phyloP scores from a whole-genome alignment of 148 eudicot genomes.

The Rhododendron henanense region DNA sequence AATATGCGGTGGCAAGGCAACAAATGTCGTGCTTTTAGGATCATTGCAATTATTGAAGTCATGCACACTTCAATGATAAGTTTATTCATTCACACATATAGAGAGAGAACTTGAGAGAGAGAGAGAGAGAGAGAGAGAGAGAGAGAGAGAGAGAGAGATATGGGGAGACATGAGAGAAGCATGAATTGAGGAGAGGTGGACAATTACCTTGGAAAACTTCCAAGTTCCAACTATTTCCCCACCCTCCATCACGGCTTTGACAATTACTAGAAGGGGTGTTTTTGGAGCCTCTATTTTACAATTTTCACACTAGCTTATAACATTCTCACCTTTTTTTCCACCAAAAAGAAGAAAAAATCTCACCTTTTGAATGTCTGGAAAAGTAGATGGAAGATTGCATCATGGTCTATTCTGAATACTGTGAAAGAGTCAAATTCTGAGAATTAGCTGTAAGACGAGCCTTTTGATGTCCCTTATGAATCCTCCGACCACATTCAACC shows the following conservation, averaged over 20 bases:
- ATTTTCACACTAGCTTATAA: neutral
- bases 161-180: constrained; percentile 1
- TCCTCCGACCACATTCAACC: no score
- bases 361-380: no score
- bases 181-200: neutral
- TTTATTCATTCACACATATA: neutral
- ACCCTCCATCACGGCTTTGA: constrained; percentile 5
- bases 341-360: no score
- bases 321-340: no score
- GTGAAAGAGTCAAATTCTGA: no score
- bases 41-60: constrained; percentile 17
- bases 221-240: neutral
- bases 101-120: neutral
- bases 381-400: no score
- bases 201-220: neutral
- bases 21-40: constrained; percentile 12
- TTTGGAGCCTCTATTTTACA: neutral
- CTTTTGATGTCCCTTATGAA: no score
- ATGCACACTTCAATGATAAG: constrained; percentile 11
- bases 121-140: neutral
- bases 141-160: neutral
- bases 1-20: neutral
- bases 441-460: no score
- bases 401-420: no score
- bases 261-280: neutral